Conservation (phyloP, 75 land plant genomes). For the Pseudotsuga menziesii region DNA sequence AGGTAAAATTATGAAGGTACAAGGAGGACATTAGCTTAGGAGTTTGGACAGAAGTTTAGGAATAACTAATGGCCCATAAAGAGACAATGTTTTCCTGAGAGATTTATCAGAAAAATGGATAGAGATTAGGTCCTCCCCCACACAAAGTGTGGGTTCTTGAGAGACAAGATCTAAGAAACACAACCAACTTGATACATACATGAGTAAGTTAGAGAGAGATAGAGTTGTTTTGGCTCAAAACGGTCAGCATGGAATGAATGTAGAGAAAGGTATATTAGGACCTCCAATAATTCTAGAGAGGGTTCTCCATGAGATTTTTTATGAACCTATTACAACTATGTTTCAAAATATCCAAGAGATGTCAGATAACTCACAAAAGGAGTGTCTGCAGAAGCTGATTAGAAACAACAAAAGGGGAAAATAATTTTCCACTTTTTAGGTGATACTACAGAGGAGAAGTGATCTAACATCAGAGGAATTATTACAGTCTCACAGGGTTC, state of each 20-base stretch:
- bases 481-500: too few relatives aligned
- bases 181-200: constrained; percentile 23
- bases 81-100: too few relatives aligned
- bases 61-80: constrained; percentile 9
- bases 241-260: constrained; percentile 12
- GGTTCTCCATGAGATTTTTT: constrained; percentile 41
- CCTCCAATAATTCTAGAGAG: constrained; percentile 29
- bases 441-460: too few relatives aligned
- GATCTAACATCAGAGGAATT: too few relatives aligned
- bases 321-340: too few relatives aligned
- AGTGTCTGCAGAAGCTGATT: constrained; percentile 39
- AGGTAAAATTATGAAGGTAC: constrained; percentile 8
- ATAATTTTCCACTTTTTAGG: constrained; percentile 38
- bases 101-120: constrained; percentile 18
- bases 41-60: constrained; percentile 17
- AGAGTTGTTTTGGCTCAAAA: constrained; percentile 16
- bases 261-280: constrained; percentile 14
- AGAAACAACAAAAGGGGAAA: constrained; percentile 35
- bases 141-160: too few relatives aligned
- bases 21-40: constrained; percentile 7
- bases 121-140: constrained; percentile 20
- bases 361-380: constrained; percentile 52
- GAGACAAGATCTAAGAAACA: constrained; percentile 28
- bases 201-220: constrained; percentile 18
- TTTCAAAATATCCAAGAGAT: constrained; percentile 58